Percentiles rank a stretch among this genome's conserved stretches.
These are phyloP conservation scores for Mycoemilia scoparia DNA, from an alignment of 192 early-diverging fungal species.

Conservation along the genomic window DNA sequence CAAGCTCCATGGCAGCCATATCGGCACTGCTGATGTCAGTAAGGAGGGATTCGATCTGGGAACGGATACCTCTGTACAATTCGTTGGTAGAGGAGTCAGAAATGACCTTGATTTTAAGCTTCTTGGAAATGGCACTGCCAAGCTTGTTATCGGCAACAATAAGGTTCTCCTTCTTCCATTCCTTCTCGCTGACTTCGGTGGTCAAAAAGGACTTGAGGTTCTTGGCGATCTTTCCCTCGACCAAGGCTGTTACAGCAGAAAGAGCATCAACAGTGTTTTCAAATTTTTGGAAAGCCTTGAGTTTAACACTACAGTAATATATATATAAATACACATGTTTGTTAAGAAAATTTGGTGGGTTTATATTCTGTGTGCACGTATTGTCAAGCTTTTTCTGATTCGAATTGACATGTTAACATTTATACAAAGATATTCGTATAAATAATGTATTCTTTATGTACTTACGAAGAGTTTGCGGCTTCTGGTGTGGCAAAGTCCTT, in stretches of 20 bases:
- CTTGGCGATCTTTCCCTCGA: conserved; percentile 92
- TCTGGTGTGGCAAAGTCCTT: conserved; percentile 80
- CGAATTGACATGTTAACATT: background rate
- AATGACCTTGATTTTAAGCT: conserved; percentile 67
- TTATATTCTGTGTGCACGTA: background rate
- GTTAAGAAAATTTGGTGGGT: too few species aligned
- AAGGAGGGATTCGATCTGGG: conserved; percentile 80
- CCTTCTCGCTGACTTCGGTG: conserved; percentile 63
- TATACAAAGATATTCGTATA: background rate
- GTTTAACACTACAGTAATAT: too few species aligned
- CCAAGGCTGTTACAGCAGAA: conserved; percentile 83
- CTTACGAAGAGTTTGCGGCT: conserved; percentile 72
- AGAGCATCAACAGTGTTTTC: conserved; percentile 96
- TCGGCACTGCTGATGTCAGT: conserved; percentile 71
- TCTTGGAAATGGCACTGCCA: conserved; percentile 63
- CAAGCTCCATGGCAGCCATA: conserved; percentile 87
- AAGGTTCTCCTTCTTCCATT: conserved; percentile 82
- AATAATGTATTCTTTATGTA: too few species aligned
- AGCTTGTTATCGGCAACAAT: conserved; percentile 89
- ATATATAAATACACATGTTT: too few species aligned
- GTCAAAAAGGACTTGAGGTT: conserved; percentile 87
- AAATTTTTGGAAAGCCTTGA: conserved; percentile 93
- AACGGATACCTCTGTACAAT: conserved; percentile 89
- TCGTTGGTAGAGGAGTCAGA: conserved; percentile 74
- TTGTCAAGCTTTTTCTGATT: background rate